phyloP scores from a whole-genome alignment of 345 rosid species.

The Eucalyptus tenuipes region DNA sequence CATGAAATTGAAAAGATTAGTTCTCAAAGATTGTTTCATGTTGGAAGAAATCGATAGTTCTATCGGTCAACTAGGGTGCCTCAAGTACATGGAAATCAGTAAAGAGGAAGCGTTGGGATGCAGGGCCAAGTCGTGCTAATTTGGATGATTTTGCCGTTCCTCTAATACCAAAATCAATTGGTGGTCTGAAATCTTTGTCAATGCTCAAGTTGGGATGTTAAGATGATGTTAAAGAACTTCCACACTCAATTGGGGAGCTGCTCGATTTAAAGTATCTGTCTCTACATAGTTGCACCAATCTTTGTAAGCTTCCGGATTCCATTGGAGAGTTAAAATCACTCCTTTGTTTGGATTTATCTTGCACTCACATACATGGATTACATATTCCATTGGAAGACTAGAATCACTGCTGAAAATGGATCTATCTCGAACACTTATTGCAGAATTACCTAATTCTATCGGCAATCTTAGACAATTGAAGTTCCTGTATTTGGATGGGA shows the following conservation, averaged over 20 bases:
- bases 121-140: too few species aligned
- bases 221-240: not conserved
- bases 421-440: rapidly evolving
- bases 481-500: not conserved
- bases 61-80: rapidly evolving
- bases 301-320: not conserved
- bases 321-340: not conserved
- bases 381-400: not conserved
- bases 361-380: rapidly evolving
- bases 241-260: not conserved
- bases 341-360: not conserved
- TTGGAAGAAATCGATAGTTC: not conserved
- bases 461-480: not conserved
- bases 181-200: rapidly evolving
- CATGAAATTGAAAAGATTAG: not conserved
- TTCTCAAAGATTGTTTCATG: rapidly evolving
- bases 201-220: rapidly evolving
- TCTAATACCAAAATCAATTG: not conserved
- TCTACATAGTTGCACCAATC: not conserved
- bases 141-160: rapidly evolving
- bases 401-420: not conserved
- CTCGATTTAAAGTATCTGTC: not conserved
- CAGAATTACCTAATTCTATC: not conserved
- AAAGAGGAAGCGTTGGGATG: too few species aligned
- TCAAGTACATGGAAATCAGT: not conserved